These are phyloP conservation scores for Diplodia seriata DNA, from an alignment of 2,329 filamentous ascomycete species.

Conservation along the genomic window DNA sequence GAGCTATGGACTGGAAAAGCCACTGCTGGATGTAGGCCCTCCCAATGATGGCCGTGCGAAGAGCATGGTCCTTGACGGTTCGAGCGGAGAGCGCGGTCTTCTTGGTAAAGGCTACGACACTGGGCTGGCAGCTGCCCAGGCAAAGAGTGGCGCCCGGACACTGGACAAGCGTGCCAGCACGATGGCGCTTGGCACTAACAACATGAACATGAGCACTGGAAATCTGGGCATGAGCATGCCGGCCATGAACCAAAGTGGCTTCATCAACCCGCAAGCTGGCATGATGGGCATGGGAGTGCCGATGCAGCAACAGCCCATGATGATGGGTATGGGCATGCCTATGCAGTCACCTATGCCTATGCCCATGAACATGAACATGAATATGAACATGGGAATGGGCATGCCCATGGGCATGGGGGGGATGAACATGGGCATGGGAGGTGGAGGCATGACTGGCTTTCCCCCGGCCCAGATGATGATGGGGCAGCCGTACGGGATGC, in stretches of 20 bases:
- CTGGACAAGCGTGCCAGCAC: conserved; percentile 14
- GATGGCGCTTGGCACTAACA: conserved; percentile 19
- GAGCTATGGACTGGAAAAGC: conserved; percentile 42
- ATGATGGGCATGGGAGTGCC: conserved; percentile 29
- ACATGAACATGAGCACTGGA: conserved; percentile 2
- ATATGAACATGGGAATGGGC: conserved; percentile 27
- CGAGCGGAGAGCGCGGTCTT: conserved; percentile 13
- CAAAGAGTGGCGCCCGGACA: not conserved
- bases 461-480: conserved; percentile 9
- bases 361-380: conserved; percentile 34
- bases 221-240: not conserved
- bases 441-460: conserved; percentile 3
- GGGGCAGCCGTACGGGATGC: conserved; percentile 14
- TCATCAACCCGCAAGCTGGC: not conserved
- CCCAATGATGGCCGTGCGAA: conserved; percentile 9
- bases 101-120: conserved; percentile 15
- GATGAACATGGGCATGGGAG: conserved; percentile 33
- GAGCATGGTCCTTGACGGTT: conserved; percentile 21
- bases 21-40: conserved; percentile 39
- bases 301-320: conserved; percentile 15
- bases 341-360: conserved; percentile 24
- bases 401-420: conserved; percentile 19
- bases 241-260: not conserved
- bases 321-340: conserved; percentile 33
- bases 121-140: not conserved